phyloP scores from a whole-genome alignment of 345 rosid genomes.

The Lepidium sativum region DNA sequence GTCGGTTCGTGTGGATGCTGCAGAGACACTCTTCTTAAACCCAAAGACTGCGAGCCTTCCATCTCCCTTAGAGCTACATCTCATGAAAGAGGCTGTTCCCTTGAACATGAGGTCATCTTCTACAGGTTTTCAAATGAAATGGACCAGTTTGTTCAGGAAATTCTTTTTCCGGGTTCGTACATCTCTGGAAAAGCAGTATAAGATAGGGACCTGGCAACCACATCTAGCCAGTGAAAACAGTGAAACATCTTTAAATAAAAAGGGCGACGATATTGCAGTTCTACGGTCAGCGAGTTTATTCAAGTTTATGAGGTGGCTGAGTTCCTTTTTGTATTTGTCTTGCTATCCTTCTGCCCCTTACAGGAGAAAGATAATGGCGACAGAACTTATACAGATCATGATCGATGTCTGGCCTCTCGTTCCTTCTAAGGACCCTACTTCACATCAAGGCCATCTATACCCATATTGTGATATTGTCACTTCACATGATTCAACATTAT shows the following conservation, averaged over 20 bases:
- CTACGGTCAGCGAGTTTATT: conserved; percentile 63
- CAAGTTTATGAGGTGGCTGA: conserved; percentile 84
- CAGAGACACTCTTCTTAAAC: conserved; percentile 86
- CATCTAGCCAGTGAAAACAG: conserved; percentile 10
- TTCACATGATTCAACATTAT: conserved; percentile 64
- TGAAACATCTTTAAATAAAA: conserved; percentile 21
- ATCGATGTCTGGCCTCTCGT: conserved; percentile 69
- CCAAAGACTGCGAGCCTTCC: conserved; percentile 89
- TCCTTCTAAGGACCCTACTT: conserved; percentile 37
- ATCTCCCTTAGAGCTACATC: conserved; percentile 68
- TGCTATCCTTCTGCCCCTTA: conserved; percentile 97
- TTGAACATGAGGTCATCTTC: conserved; percentile 95
- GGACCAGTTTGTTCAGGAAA: conserved; percentile 89
- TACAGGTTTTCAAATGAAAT: conserved; percentile 95
- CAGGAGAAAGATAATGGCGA: conserved; percentile 92
- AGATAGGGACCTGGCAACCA: conserved; percentile 69
- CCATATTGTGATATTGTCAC: conserved; percentile 61
- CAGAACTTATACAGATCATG: conserved; percentile 77
- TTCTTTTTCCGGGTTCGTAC: conserved; percentile 85
- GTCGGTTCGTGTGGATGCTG: conserved; percentile 89
- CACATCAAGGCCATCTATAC: conserved; percentile 43
- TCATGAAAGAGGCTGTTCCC: conserved; percentile 75
- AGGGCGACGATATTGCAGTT: conserved; percentile 28
- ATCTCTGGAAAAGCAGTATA: conserved; percentile 81
- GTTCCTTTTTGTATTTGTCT: conserved; percentile 70